Evolutionary conservation across 345 rosid genomes (phyloP).

Genomic region (Trapa bicornis): DNA sequence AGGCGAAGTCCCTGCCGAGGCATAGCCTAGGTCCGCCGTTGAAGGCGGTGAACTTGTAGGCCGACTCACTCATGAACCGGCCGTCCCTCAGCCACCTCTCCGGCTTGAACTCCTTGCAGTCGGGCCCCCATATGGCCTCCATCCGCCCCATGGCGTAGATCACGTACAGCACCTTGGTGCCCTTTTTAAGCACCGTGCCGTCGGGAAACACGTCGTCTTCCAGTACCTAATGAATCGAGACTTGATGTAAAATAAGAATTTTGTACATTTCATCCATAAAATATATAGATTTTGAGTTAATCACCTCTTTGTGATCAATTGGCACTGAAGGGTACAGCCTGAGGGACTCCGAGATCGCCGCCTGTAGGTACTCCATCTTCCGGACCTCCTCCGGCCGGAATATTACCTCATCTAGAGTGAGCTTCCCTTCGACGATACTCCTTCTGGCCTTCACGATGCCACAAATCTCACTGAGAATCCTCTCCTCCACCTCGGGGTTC

Average conservation of each 20-base stretch:
- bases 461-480: constrained; percentile 46
- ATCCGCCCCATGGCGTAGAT: constrained; percentile 90
- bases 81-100: constrained; percentile 88
- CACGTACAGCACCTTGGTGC: constrained; percentile 79
- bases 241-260: too few relatives aligned
- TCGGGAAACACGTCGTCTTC: constrained; percentile 82
- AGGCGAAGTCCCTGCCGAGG: constrained; percentile 87
- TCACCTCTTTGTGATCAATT: constrained; percentile 89
- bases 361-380: constrained; percentile 94
- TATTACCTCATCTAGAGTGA: constrained; percentile 14
- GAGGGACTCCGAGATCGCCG: constrained; percentile 84
- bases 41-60: constrained; percentile 87
- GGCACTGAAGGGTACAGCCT: constrained; percentile 96
- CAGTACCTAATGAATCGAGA: constrained; percentile 27
- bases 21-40: constrained; percentile 92
- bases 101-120: constrained; percentile 70
- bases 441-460: constrained; percentile 38
- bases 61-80: constrained; percentile 68
- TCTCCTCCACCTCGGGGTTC: constrained; percentile 53
- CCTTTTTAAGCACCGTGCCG: constrained; percentile 71
- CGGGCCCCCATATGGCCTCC: constrained; percentile 89
- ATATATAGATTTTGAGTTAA: not conserved
- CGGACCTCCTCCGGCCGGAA: constrained; percentile 75
- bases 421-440: constrained; percentile 13
- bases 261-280: too few relatives aligned